Evolutionary conservation across 2,329 filamentous ascomycete species (phyloP), one percentile per base, ranked within the genome.

Genomic region (Thermomyces lanuginosus): DNA sequence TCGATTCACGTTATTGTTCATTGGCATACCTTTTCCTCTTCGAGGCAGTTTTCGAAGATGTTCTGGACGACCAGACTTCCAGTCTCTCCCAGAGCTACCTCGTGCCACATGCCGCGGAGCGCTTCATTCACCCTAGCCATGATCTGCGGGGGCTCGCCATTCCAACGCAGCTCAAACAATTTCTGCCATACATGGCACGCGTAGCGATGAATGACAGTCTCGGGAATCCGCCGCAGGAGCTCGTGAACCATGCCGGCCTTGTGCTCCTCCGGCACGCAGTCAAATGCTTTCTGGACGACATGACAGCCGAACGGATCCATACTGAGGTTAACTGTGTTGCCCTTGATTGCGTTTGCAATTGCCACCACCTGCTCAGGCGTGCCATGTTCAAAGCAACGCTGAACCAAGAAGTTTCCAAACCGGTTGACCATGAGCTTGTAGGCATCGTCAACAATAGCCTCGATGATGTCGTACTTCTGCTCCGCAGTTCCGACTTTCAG

Each of bases 111-210:
- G 33, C 86, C 86, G 32, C 72, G 70, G 29, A 98, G 68, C 33
- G 89, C 79, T 42, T 95, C 83, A 45, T 98, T 98, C 56, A 98
- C 91, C 44, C 81, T 92, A 45, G 79, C 80, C 89, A 98, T 98
- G 56, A 98, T 92, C 54, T 93, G 84, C 13, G 89, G 89, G 21
- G 89, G 89, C 20, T 83, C 80, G 43, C 84, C 78, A 36, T 75
- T 82, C 89, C 89, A 98, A 45, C 89, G 77, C 41, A 98, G 70
- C 55, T 98, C 89, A 51, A 98, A 98, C 15, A 98, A 70, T 63
- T 98, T 98, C 61, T 98, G 89, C 89, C 89, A 98, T 36, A 98
- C 89, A 53, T 98, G 89, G 46, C 89, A 98, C 32, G 89, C 89
- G 56, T 98, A 98, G 40, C 91, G 79, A 56, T 98, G 91, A 47